Percentiles rank a stretch among this genome's conserved stretches.
Evolutionary conservation across 805 yeast species (phyloP).

Genomic region (Ogataea corticis): DNA sequence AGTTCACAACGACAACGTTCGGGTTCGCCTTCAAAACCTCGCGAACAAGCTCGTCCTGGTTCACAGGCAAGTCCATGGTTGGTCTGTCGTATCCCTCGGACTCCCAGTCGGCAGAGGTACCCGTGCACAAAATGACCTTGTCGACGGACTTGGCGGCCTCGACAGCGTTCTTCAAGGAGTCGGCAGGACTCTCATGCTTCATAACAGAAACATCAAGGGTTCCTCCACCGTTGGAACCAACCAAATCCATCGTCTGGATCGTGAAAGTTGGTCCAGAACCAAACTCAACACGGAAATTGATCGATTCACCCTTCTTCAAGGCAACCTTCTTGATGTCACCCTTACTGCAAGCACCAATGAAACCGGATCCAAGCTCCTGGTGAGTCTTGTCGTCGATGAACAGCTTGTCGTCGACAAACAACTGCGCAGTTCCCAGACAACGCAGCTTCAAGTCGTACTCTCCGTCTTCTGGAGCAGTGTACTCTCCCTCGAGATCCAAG

Average conservation of each 20-base stretch:
- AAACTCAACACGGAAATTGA: conserved; percentile 41
- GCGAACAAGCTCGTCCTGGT: conserved; percentile 44
- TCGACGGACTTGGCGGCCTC: conserved; percentile 51
- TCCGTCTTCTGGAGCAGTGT: conserved; percentile 38
- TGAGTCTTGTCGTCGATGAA: conserved; percentile 46
- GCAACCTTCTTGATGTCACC: conserved; percentile 21
- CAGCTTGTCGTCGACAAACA: conserved; percentile 43
- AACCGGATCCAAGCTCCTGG: conserved; percentile 41
- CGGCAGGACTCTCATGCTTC: conserved; percentile 31
- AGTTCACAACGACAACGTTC: conserved; percentile 54
- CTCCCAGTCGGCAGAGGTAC: conserved; percentile 58
- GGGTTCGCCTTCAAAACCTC: conserved; percentile 48
- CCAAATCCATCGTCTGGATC: conserved; percentile 18
- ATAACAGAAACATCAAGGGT: conserved; percentile 26
- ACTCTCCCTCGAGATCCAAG: conserved; percentile 41
- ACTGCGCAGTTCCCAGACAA: conserved; percentile 43
- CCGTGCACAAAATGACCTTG: conserved; percentile 52
- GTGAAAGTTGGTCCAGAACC: conserved; percentile 42
- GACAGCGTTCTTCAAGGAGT: conserved; percentile 43
- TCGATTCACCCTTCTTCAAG: conserved; percentile 36
- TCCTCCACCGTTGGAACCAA: conserved; percentile 34
- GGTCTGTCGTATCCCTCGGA: conserved; percentile 59
- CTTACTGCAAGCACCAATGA: conserved; percentile 37
- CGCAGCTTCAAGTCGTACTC: conserved; percentile 42
- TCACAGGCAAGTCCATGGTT: conserved; percentile 51